Conservation (phyloP, 352 stramenopile species). For the Pythium pyrilobum region DNA sequence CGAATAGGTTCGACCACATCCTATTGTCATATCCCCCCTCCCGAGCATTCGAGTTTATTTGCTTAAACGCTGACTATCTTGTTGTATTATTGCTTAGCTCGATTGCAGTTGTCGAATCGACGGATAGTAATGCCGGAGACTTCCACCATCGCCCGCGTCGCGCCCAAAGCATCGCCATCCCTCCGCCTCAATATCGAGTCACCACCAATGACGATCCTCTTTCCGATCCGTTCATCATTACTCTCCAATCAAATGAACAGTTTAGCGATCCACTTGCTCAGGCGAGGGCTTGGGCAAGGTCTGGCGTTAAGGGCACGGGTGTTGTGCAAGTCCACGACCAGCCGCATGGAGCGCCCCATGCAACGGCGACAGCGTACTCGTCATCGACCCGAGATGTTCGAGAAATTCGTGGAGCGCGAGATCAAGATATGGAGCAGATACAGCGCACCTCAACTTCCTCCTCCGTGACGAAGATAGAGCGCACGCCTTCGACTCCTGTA, state of each 20-base stretch:
- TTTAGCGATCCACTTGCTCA: background rate
- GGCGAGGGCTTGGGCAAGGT: slow-evolving; percentile 4
- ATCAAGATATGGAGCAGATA: too few species aligned
- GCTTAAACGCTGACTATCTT: too few species aligned
- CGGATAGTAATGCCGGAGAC: slow-evolving; percentile 11
- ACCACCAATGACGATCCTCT: background rate
- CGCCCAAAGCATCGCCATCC: slow-evolving; percentile 7
- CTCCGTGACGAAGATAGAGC: too few species aligned
- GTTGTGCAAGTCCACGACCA: too few species aligned
- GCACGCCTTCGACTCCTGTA: too few species aligned
- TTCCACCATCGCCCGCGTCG: background rate
- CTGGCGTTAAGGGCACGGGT: too few species aligned
- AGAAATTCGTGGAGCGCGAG: too few species aligned
- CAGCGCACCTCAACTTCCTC: too few species aligned
- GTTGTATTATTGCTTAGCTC: slow-evolving; percentile 7
- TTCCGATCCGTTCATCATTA: slow-evolving; percentile 11
- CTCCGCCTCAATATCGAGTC: background rate
- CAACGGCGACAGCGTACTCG: background rate
- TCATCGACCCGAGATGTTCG: too few species aligned
- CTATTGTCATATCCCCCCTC: background rate
- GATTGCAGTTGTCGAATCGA: slow-evolving; percentile 1
- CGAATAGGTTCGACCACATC: slow-evolving; percentile 29
- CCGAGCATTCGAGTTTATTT: too few species aligned
- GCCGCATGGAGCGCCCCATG: too few species aligned
- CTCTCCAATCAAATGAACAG: background rate